Evolutionary conservation across 768 basidiomycete genomes (phyloP).

Genomic region (Solioccasus polychromus): DNA sequence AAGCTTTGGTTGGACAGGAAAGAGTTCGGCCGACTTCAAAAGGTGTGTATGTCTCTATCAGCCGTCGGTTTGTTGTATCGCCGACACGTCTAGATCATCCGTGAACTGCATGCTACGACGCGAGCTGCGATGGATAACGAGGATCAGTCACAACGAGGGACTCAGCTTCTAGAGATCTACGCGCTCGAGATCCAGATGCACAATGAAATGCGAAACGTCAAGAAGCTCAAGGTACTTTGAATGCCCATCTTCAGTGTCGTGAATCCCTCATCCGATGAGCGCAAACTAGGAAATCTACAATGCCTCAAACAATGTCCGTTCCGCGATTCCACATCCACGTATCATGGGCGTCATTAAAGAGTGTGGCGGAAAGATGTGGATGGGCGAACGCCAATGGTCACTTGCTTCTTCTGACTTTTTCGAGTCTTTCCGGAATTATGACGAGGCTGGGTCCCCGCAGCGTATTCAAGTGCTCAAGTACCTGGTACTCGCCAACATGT

Average conservation of each 20-base stretch:
- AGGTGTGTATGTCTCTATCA: conserved; percentile 42
- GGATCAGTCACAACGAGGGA: conserved; percentile 90
- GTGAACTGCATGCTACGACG: conserved; percentile 71
- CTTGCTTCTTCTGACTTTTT: conserved; percentile 98
- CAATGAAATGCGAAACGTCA: conserved; percentile 92
- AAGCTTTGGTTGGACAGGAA: conserved; percentile 96
- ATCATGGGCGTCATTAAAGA: conserved; percentile 99
- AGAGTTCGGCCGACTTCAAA: conserved; percentile 81
- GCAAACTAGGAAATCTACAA: conserved; percentile 92
- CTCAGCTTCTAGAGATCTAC: conserved; percentile 93
- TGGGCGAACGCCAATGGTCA: conserved; percentile 99
- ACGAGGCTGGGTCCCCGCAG: conserved; percentile 95
- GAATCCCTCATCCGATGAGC: conserved; percentile 1
- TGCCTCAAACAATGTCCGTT: conserved; percentile 86
- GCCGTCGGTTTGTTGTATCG: neutral
- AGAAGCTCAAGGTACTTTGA: conserved; percentile 80
- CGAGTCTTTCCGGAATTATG: conserved; percentile 97
- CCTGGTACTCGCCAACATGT: conserved; percentile 95
- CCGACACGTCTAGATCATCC: conserved; percentile 53
- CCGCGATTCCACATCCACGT: conserved; percentile 95
- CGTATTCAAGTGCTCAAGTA: conserved; percentile 98
- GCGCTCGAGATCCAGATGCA: conserved; percentile 99
- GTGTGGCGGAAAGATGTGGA: conserved; percentile 99
- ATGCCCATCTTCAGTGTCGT: neutral
- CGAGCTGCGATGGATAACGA: conserved; percentile 59